phyloP scores from a whole-genome alignment of 2,329 filamentous ascomycete genomes.

The Alternaria gaisen region DNA sequence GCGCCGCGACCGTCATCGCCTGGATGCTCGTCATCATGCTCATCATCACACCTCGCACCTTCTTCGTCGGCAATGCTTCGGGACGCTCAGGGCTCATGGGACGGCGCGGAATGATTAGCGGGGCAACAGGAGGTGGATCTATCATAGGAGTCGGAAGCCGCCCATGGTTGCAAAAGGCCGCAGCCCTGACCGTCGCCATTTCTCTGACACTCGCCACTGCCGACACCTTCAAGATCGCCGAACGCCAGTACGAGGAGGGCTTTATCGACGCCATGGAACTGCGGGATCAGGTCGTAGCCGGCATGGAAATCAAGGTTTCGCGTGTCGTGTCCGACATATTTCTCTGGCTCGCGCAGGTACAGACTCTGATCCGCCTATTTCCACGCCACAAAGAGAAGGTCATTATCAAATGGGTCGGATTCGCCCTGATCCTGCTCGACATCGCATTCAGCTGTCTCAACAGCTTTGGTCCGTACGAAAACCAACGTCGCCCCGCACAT shows the following conservation, averaged over 20 bases:
- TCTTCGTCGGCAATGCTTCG: constrained; percentile 78
- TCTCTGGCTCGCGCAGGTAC: constrained; percentile 95
- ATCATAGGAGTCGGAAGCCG: constrained; percentile 88
- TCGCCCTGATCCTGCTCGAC: constrained; percentile 89
- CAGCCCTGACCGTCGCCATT: constrained; percentile 71
- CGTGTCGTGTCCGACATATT: constrained; percentile 95
- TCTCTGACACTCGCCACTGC: constrained; percentile 93
- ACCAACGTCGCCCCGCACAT: constrained; percentile 70
- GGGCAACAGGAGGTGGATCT: constrained; percentile 67
- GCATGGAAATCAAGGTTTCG: constrained; percentile 86
- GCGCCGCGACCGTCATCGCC: constrained; percentile 87
- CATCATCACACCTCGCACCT: constrained; percentile 92
- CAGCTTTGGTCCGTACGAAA: constrained; percentile 72
- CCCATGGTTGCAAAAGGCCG: constrained; percentile 85
- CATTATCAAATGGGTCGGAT: constrained; percentile 98
- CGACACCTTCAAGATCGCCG: constrained; percentile 86
- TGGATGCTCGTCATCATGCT: constrained; percentile 95
- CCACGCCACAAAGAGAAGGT: constrained; percentile 97
- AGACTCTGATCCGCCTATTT: constrained; percentile 94
- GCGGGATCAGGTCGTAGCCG: constrained; percentile 81
- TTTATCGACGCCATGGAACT: constrained; percentile 80
- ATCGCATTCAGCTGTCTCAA: constrained; percentile 91
- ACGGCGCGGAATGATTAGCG: constrained; percentile 83
- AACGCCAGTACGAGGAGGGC: constrained; percentile 80
- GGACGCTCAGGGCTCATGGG: constrained; percentile 77